Conservation (phyloP, 441 rosid species). For the Francoa sonchifolia region DNA sequence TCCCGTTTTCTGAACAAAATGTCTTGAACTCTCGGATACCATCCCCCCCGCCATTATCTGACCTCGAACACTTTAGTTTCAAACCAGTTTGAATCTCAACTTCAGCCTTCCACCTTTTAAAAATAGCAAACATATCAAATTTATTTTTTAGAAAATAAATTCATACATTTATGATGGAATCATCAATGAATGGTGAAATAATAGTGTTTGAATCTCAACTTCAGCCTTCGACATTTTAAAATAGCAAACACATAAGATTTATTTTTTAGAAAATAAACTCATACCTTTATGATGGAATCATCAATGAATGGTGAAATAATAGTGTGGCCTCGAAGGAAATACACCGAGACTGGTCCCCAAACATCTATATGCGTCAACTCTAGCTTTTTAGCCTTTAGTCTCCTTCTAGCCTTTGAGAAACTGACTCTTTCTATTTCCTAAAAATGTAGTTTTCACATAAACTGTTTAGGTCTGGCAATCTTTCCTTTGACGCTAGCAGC, state of each 20-base stretch:
- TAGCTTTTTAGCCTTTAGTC: background rate
- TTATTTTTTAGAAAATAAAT: constrained; percentile 6
- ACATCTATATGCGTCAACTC: background rate
- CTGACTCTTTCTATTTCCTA: background rate
- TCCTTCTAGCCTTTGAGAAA: background rate
- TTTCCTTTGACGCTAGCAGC: background rate
- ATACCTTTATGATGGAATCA: no score
- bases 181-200: constrained; percentile 6
- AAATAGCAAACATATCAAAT: background rate
- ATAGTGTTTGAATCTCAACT: no score
- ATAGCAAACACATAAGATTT: no score
- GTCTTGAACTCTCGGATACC: no score
- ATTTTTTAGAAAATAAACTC: no score
- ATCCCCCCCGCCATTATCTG: background rate
- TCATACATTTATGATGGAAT: background rate
- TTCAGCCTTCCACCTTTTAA: constrained; percentile 1
- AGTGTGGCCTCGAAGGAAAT: background rate
- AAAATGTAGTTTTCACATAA: no score
- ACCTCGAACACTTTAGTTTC: background rate
- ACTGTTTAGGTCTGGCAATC: background rate
- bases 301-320: background rate
- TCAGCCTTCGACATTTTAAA: no score
- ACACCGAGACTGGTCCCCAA: background rate
- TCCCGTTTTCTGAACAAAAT: no score
- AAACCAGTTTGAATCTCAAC: background rate